These are phyloP conservation scores for Delonix regia DNA, from an alignment of 306 rosid genomes.

Conservation along the genomic window DNA sequence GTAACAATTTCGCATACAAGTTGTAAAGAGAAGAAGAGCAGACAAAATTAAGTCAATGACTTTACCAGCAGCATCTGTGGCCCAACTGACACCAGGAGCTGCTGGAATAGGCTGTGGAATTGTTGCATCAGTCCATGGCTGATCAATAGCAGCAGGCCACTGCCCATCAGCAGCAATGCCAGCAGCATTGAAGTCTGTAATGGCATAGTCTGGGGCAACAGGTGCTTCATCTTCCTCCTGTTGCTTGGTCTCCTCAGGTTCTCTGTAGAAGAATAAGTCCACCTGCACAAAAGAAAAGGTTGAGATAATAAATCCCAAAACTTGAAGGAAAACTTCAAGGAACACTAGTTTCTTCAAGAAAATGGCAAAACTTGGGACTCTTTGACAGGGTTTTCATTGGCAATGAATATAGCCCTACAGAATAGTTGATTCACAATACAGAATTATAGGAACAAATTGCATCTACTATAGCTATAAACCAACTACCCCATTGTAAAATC, in stretches of 20 bases:
- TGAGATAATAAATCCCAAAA: not conserved
- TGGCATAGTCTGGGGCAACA: slow-evolving; percentile 47
- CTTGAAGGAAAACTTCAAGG: not conserved
- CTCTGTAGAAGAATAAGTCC: slow-evolving; percentile 73
- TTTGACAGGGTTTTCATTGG: not conserved
- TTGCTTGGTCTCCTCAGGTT: slow-evolving; percentile 71
- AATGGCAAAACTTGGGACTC: not conserved
- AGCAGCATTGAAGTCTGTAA: slow-evolving; percentile 41
- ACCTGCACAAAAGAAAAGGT: slow-evolving; percentile 45
- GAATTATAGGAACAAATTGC: not conserved
- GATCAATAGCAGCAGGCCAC: slow-evolving; percentile 5
- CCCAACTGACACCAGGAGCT: not conserved
- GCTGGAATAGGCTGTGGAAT: slow-evolving; percentile 17
- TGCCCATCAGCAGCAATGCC: slow-evolving; percentile 27
- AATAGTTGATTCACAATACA: not conserved
- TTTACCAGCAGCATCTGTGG: not conserved
- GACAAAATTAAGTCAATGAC: not conserved
- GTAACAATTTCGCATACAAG: not conserved
- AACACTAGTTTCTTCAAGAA: not conserved
- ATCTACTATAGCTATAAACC: not conserved
- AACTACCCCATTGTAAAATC: not conserved
- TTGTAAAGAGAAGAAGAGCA: not conserved
- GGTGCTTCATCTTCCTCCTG: slow-evolving; percentile 58
- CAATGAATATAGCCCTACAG: not conserved
- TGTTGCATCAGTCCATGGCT: not conserved